These are phyloP conservation scores for Sindora glabra DNA, from an alignment of 306 rosid genomes.

Conservation along the genomic window DNA sequence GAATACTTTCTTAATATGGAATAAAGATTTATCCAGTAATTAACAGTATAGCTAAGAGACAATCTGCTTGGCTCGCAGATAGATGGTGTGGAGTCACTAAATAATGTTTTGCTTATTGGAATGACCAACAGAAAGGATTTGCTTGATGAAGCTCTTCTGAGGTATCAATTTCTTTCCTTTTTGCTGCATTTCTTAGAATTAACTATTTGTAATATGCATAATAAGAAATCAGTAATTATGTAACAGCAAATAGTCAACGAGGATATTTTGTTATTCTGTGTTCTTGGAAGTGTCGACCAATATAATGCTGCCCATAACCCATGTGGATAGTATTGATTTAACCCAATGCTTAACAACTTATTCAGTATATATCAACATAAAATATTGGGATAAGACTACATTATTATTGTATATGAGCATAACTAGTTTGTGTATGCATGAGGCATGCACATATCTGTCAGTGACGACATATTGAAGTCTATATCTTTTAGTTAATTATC, in stretches of 20 bases:
- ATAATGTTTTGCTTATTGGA: slow-evolving; percentile 98
- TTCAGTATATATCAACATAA: too few species aligned
- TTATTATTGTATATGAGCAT: neutral
- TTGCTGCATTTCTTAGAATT: slow-evolving; percentile 2
- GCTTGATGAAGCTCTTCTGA: slow-evolving; percentile 96
- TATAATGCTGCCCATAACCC: neutral
- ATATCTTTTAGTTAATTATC: neutral
- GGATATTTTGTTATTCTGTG: slow-evolving; percentile 1
- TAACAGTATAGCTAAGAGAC: slow-evolving; percentile 16
- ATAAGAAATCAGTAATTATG: slow-evolving; percentile 13
- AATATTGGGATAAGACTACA: too few species aligned
- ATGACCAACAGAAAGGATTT: slow-evolving; percentile 99
- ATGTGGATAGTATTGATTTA: too few species aligned
- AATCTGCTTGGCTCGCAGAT: slow-evolving; percentile 51
- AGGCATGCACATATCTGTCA: neutral
- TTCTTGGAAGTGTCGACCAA: slow-evolving; percentile 2
- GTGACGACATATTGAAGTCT: too few species aligned
- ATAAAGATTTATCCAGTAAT: neutral
- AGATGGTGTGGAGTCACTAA: slow-evolving; percentile 96
- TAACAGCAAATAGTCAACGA: slow-evolving; percentile 10
- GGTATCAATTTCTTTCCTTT: slow-evolving; percentile 36
- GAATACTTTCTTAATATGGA: slow-evolving; percentile 1
- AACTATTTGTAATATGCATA: neutral
- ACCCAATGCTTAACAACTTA: too few species aligned
- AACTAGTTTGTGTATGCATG: slow-evolving; percentile 14